Evolutionary conservation across 257 asterid genomes (phyloP), one percentile per base, ranked within the genome.

Genomic region (Gentiana straminea): DNA sequence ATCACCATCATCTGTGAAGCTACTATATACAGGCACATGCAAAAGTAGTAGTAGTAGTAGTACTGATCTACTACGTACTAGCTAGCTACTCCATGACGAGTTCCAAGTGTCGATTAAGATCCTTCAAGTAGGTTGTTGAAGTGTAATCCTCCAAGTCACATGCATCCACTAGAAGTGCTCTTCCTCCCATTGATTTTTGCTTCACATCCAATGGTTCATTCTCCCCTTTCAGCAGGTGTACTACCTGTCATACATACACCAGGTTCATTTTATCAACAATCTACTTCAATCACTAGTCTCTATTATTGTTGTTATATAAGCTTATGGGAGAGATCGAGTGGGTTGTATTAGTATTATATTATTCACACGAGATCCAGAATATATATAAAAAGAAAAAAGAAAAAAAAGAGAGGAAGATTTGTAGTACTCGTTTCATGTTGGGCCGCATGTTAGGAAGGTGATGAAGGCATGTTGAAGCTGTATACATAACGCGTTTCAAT

Each of bases 51-150:
- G 24, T 24, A 24, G 24, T 24, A 24, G 24, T 24, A 24, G 24
- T 24, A 24, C 24, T 24, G 24, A 24, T 24, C 24, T 24, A 24
- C 24, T 24, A 24, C 24, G 1, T 24, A 24, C 24, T 24, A 24
- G 24, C 24, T 24, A 1, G 43, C 75, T 71, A 86, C 75, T 88
- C 99, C 99, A 88, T 83, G 6, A 80, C 81, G 9, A 92, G 94
- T 63, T 92, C 79, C 95, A 70, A 83, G 63, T 92, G 99, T 35
- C 97, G 97, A 73, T 75, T 77, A 45, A 88, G 79, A 73, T 92
- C 95, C 62, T 83, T 82, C 49, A 80, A 70, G 65, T 92, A 92
- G 8, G 89, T 77, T 5, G 94, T 81, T 38, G 71, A 69, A 13
- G 84, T 59, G 75, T 92, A 88, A 43, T 82, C 95, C 34, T 92